Evolutionary conservation across 2,329 filamentous ascomycete species (phyloP).

Genomic region (Bipolaris bicolor): DNA sequence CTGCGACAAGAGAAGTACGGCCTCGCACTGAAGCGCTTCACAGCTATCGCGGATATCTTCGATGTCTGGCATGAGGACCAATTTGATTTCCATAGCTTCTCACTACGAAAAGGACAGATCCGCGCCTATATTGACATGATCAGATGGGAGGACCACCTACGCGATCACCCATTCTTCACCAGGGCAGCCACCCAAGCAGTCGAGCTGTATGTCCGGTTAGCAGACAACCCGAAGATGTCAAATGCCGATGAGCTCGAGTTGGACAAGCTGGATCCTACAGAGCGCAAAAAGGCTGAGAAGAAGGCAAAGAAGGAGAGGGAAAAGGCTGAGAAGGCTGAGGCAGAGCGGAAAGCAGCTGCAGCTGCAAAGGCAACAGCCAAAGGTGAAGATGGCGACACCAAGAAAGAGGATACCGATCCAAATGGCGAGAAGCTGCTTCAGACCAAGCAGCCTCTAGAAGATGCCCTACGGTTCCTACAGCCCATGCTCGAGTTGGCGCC

Average conservation of each 20-base stretch:
- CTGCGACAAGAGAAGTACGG: constrained; percentile 80
- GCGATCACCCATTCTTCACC: constrained; percentile 92
- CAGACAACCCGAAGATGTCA: constrained; percentile 72
- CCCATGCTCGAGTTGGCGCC: constrained; percentile 84
- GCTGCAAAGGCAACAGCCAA: constrained; percentile 61
- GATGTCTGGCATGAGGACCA: constrained; percentile 98
- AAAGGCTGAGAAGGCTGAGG: constrained; percentile 77
- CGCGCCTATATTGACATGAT: constrained; percentile 96
- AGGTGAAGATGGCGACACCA: constrained; percentile 67
- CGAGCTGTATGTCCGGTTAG: constrained; percentile 77
- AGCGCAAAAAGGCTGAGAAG: constrained; percentile 86
- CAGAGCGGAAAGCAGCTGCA: constrained; percentile 82
- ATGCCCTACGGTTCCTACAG: constrained; percentile 83
- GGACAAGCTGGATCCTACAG: constrained; percentile 60
- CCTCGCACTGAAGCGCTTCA: constrained; percentile 90
- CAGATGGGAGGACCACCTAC: constrained; percentile 89
- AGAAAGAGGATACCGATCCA: constrained; percentile 92
- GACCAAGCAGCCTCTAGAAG: constrained; percentile 81
- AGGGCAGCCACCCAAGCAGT: constrained; percentile 82
- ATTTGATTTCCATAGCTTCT: constrained; percentile 98
- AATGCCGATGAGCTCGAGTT: constrained; percentile 67
- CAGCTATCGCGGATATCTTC: constrained; percentile 88
- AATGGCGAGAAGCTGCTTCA: constrained; percentile 78
- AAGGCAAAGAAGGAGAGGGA: constrained; percentile 81
- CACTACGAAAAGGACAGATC: constrained; percentile 93